These are phyloP conservation scores for Talaromyces sp. DNA, from an alignment of 2,329 filamentous ascomycete genomes.

Conservation along the genomic window DNA sequence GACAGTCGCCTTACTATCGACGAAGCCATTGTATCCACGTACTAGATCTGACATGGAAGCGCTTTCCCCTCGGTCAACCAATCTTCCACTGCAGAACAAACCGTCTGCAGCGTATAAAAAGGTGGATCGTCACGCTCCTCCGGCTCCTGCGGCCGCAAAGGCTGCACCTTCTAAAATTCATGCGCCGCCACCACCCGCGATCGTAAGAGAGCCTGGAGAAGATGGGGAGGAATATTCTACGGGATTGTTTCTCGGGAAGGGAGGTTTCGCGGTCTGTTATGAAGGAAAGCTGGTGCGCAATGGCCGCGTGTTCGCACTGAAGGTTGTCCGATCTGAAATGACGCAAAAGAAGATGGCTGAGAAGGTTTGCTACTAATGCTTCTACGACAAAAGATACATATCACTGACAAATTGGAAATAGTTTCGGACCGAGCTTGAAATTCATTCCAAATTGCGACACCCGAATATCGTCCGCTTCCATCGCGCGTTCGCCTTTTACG, in stretches of 20 bases:
- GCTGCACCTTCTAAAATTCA: slow-evolving; percentile 40
- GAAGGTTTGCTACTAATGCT: slow-evolving; percentile 35
- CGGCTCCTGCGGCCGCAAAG: slow-evolving; percentile 31
- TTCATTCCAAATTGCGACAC: slow-evolving; percentile 96
- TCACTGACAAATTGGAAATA: slow-evolving; percentile 28
- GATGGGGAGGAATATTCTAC: slow-evolving; percentile 45
- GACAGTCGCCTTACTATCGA: slow-evolving; percentile 2
- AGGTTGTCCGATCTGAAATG: slow-evolving; percentile 50
- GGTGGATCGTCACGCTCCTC: slow-evolving; percentile 33
- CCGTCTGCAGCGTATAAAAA: slow-evolving; percentile 38
- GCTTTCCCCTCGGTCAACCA: slow-evolving; percentile 47
- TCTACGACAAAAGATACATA: background rate
- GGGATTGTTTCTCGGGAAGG: slow-evolving; percentile 47
- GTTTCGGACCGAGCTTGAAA: slow-evolving; percentile 83
- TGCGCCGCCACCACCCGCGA: slow-evolving; percentile 44
- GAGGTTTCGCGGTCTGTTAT: slow-evolving; percentile 51
- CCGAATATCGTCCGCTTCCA: slow-evolving; percentile 95
- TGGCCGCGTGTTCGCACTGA: slow-evolving; percentile 47
- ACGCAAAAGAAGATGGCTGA: slow-evolving; percentile 51
- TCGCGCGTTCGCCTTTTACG: slow-evolving; percentile 84
- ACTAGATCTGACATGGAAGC: slow-evolving; percentile 42
- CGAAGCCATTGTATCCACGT: background rate
- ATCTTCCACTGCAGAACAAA: slow-evolving; percentile 45
- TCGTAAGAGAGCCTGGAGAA: slow-evolving; percentile 44
- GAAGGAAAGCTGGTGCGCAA: slow-evolving; percentile 45